Evolutionary conservation across 1,284 basidiomycete species (phyloP).

Genomic region (Boletellus deceptivus): DNA sequence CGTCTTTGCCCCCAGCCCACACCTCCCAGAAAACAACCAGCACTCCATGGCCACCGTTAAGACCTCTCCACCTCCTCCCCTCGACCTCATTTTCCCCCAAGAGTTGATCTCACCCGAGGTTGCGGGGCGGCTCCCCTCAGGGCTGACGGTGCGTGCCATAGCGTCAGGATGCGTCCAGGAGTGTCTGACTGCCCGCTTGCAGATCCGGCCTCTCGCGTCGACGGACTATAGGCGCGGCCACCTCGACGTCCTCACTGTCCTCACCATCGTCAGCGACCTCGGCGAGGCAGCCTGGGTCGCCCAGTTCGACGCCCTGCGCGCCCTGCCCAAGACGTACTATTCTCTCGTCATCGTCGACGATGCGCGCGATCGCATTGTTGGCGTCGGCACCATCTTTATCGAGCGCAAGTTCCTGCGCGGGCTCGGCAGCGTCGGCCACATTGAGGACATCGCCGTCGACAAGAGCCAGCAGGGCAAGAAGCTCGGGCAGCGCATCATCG

Average conservation of each 20-base stretch:
- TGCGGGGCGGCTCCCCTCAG: slow-evolving; percentile 51
- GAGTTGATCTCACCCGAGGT: slow-evolving; percentile 65
- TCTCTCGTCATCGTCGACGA: slow-evolving; percentile 82
- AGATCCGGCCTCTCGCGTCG: slow-evolving; percentile 88
- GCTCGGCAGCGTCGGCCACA: slow-evolving; percentile 85
- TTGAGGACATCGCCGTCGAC: slow-evolving; percentile 96
- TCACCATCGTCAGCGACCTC: slow-evolving; percentile 78
- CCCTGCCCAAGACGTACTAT: slow-evolving; percentile 71
- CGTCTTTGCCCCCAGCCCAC: neutral
- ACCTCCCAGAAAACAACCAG: neutral
- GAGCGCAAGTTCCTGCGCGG: slow-evolving; percentile 92
- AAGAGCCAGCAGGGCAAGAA: slow-evolving; percentile 86
- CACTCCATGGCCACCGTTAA: slow-evolving; percentile 9
- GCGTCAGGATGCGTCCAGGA: neutral
- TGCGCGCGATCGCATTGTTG: slow-evolving; percentile 77
- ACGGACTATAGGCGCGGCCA: slow-evolving; percentile 86
- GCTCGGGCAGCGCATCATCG: slow-evolving; percentile 85
- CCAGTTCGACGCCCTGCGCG: slow-evolving; percentile 64
- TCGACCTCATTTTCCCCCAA: slow-evolving; percentile 75
- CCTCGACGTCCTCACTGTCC: slow-evolving; percentile 76
- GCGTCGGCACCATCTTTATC: slow-evolving; percentile 80
- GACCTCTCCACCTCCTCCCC: slow-evolving; percentile 39
- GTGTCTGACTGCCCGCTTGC: slow-evolving; percentile 3
- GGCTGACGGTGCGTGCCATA: slow-evolving; percentile 36
- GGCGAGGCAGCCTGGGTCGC: slow-evolving; percentile 66